phyloP scores from a whole-genome alignment of 495 filamentous ascomycete genomes.

The Penicillium malachiteum region DNA sequence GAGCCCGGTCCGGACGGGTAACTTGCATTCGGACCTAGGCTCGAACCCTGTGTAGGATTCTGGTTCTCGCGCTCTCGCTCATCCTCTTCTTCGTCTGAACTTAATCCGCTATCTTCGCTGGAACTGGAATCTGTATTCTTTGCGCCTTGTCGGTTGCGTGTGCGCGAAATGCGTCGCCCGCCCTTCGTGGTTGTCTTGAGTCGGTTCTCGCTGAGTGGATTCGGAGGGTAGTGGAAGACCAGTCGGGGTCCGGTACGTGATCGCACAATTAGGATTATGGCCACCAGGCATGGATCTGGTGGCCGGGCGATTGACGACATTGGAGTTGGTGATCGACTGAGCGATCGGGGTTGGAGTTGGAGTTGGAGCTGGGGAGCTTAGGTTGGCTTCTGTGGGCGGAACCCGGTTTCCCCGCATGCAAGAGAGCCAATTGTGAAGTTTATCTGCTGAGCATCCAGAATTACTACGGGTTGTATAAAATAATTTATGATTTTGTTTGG shows the following conservation, averaged over 20 bases:
- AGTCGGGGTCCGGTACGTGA: constrained; percentile 79
- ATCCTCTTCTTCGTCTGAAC: constrained; percentile 52
- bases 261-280: constrained; percentile 76
- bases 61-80: constrained; percentile 27
- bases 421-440: constrained; percentile 9
- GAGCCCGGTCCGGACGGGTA: constrained; percentile 19
- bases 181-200: constrained; percentile 33
- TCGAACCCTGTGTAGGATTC: neutral
- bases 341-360: neutral
- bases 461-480: too few relatives aligned
- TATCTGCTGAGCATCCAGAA: too few relatives aligned
- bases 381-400: constrained; percentile 17
- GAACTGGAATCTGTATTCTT: constrained; percentile 46
- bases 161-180: constrained; percentile 35
- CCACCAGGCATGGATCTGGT: constrained; percentile 66
- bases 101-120: constrained; percentile 46
- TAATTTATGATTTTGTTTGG: neutral
- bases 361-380: constrained; percentile 10
- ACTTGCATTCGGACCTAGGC: neutral
- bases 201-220: constrained; percentile 49
- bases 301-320: constrained; percentile 54
- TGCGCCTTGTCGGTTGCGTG: constrained; percentile 27
- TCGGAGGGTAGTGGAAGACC: constrained; percentile 88
- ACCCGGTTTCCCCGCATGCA: constrained; percentile 19
- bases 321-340: constrained; percentile 8